A percentile compares a stretch with the other conserved stretches of the same genome.
phyloP scores from a whole-genome alignment of 805 yeast genomes.

The Candida tallmaniae region DNA sequence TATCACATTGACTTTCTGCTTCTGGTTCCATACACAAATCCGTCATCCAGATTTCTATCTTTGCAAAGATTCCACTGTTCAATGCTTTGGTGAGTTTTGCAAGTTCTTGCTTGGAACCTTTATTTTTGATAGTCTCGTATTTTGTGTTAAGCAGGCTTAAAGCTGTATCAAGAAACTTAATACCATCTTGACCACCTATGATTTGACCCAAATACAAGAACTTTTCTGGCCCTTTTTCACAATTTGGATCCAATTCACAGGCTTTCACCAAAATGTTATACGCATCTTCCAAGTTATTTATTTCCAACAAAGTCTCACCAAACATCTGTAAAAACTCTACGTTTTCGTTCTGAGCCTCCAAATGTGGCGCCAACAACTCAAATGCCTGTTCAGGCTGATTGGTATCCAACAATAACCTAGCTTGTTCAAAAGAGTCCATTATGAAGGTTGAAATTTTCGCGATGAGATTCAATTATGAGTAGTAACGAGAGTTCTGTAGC shows the following conservation, averaged over 20 bases:
- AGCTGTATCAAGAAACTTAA: constrained; percentile 59
- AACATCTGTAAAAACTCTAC: constrained; percentile 50
- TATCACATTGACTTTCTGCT: constrained; percentile 80
- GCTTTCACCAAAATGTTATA: constrained; percentile 56
- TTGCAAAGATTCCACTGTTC: constrained; percentile 74
- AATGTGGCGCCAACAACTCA: constrained; percentile 38
- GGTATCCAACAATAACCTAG: constrained; percentile 3
- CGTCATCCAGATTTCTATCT: constrained; percentile 96
- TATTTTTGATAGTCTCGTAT: constrained; percentile 23
- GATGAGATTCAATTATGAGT: constrained; percentile 5
- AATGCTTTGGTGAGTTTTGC: constrained; percentile 43
- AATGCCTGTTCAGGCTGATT: constrained; percentile 52
- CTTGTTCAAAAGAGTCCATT: neutral
- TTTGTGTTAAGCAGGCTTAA: constrained; percentile 25
- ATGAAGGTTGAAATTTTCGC: constrained; percentile 1
- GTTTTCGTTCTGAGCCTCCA: constrained; percentile 26
- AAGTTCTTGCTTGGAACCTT: constrained; percentile 13
- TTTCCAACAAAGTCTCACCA: constrained; percentile 79
- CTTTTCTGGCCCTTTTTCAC: constrained; percentile 67
- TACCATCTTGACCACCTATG: constrained; percentile 76
- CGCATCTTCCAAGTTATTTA: constrained; percentile 75
- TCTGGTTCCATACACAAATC: constrained; percentile 91
- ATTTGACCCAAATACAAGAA: constrained; percentile 89
- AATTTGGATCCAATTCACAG: constrained; percentile 67
- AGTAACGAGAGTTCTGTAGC: neutral